Base-by-base conservation (phyloP, 176 grass and related monocot genomes). In the Ensete ventricosum region DNA sequence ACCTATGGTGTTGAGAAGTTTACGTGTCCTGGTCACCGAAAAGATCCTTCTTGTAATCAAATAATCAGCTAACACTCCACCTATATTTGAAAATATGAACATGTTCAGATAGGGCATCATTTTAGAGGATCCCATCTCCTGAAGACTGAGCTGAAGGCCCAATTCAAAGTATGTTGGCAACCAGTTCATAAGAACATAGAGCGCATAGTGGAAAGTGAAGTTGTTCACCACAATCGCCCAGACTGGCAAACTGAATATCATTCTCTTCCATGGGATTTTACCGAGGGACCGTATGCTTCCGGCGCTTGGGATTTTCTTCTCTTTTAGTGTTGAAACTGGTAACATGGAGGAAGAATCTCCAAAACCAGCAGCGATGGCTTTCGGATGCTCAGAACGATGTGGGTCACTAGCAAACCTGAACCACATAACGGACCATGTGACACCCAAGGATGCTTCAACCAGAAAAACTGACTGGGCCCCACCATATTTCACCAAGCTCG, bases 151-250 rank as follows among this genome's bases (percentile, higher is more conserved):
- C 54, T 87, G 68, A 82, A 96, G 85, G 8, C 83, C 92, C 21
- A 86, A 68, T 53, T 91, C 92, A 22, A 91, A 96, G 74, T 91
- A 96, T 34, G 92, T 96, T 22, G 92, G 92, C 75, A 96, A 69
- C 92, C 92, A 96, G 64, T 96, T 96, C 88, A 96, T 88, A 52
- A 96, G 77, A 54, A 96, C 92, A 73, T 91, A 96, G 59, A 96
- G 69, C 52, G 92, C 92, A 55, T 96, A 96, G 77, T 96, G 92
- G 78, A 96, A 96, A 23, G 92, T 96, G 82, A 96, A 96, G 76
- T 96, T 96, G 74, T 89, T 96, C 2, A 87, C 83, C 24, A 91
- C 81, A 53, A 96, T 96, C 72, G 92, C 88, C 86, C 88, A 96
- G 50, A 91, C 83, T 23, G 92, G 88, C 64, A 96, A 79, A 57